These are phyloP conservation scores for Acacia melanoxylon DNA, from an alignment of 306 rosid genomes.

Conservation along the genomic window DNA sequence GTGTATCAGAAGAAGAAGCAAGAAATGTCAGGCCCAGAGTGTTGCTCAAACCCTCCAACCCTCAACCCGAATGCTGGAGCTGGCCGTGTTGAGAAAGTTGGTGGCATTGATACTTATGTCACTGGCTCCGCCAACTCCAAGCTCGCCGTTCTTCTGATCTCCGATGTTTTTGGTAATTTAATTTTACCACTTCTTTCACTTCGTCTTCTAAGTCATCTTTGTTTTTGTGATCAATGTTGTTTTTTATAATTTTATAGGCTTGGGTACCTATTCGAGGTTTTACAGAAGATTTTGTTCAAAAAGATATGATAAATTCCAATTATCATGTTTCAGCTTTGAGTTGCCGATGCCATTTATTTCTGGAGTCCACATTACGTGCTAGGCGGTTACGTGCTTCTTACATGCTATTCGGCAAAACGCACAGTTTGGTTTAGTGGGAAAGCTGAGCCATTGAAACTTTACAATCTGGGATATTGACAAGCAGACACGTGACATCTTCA, in stretches of 20 bases:
- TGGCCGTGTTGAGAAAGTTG: slow-evolving; percentile 55
- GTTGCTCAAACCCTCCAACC: slow-evolving; percentile 75
- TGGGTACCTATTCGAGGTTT: not conserved
- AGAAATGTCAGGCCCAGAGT: slow-evolving; percentile 57
- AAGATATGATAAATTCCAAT: not conserved
- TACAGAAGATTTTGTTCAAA: not conserved
- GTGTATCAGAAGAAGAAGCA: not conserved
- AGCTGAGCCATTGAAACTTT: too few relatives aligned
- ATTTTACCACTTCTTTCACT: not conserved
- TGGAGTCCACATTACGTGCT: too few relatives aligned
- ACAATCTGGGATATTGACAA: too few relatives aligned
- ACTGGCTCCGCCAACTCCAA: slow-evolving; percentile 55
- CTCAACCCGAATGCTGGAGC: slow-evolving; percentile 52
- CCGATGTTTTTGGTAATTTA: slow-evolving; percentile 55
- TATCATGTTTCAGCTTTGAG: not conserved
- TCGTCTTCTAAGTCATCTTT: not conserved
- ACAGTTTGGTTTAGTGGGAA: too few relatives aligned
- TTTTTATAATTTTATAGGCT: not conserved
- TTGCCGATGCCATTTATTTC: too few relatives aligned
- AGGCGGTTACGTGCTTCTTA: too few relatives aligned
- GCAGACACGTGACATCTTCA: too few relatives aligned
- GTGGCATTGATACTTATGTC: slow-evolving; percentile 48
- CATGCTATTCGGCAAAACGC: too few relatives aligned
- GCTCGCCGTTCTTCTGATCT: slow-evolving; percentile 48
- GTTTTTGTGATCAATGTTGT: not conserved